Percentiles rank a stretch among this genome's conserved stretches.
These are phyloP conservation scores for Picea abies DNA, from an alignment of 83 land plant genomes.

Conservation along the genomic window DNA sequence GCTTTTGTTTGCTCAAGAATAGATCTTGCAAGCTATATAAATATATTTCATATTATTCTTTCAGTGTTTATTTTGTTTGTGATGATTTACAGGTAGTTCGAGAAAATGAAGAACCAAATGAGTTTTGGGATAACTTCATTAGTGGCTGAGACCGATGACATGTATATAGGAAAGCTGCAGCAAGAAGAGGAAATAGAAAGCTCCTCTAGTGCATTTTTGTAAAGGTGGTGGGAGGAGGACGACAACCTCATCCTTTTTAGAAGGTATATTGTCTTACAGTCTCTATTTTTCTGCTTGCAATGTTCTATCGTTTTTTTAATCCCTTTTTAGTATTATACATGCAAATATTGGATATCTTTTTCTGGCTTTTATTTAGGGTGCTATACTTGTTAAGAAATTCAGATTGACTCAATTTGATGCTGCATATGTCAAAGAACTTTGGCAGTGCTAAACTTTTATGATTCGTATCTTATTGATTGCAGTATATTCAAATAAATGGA, in stretches of 20 bases:
- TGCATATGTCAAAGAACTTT: neutral
- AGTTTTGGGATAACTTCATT: conserved; percentile 24
- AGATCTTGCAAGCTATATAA: neutral
- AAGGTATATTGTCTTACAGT: conserved; percentile 3
- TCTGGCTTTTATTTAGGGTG: neutral
- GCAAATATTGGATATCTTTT: neutral
- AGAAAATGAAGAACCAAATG: conserved; percentile 28
- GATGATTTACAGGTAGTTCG: conserved; percentile 20
- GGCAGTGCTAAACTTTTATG: neutral
- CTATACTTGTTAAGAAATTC: neutral
- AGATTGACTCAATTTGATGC: neutral
- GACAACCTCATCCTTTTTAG: neutral
- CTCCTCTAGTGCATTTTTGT: neutral
- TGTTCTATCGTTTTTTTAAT: neutral
- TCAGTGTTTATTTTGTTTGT: neutral
- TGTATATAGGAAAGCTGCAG: conserved; percentile 3
- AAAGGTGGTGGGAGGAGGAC: neutral
- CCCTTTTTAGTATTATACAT: neutral
- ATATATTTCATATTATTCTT: neutral
- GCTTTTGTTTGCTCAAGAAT: neutral
- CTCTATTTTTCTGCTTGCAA: neutral
- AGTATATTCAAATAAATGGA: neutral
- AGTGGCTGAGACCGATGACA: neutral
- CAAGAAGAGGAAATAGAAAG: neutral
- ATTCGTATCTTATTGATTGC: neutral